Conservation (phyloP, 257 asterid genomes). For the Solanum clarkiae region DNA sequence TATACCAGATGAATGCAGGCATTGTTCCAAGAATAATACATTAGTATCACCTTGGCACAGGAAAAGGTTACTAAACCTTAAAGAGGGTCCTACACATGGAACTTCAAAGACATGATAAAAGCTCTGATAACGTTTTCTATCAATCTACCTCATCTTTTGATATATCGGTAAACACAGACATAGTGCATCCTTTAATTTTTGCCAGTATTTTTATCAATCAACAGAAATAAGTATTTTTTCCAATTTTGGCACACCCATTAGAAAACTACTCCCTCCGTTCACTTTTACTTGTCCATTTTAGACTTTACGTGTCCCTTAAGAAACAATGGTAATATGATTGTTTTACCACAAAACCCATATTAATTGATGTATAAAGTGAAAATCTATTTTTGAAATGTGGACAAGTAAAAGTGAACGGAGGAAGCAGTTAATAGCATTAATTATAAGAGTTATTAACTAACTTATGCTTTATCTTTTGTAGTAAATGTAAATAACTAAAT, state of each 20-base stretch:
- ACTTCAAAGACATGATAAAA: background rate
- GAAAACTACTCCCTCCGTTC: background rate
- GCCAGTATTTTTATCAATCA: background rate
- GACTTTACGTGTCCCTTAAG: background rate
- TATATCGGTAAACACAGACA: background rate
- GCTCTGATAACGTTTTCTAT: background rate
- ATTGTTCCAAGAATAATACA: background rate
- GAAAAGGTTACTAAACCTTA: background rate
- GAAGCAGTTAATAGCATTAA: background rate
- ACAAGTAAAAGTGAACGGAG: background rate
- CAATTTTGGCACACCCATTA: background rate
- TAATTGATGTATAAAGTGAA: background rate
- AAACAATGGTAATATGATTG: background rate
- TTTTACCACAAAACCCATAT: background rate
- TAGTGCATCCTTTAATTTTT: background rate
- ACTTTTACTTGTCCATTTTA: background rate
- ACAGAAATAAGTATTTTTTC: background rate
- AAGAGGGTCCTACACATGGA: background rate
- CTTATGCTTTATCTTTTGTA: background rate
- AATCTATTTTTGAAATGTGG: too few species aligned
- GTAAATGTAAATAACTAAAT: background rate
- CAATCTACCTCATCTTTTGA: background rate
- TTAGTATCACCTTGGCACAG: background rate
- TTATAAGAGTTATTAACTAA: background rate
- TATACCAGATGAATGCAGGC: background rate